Evolutionary conservation across 352 stramenopile genomes (phyloP), one percentile per base, ranked within the genome.

Genomic region (Pythium scleroteichum): DNA sequence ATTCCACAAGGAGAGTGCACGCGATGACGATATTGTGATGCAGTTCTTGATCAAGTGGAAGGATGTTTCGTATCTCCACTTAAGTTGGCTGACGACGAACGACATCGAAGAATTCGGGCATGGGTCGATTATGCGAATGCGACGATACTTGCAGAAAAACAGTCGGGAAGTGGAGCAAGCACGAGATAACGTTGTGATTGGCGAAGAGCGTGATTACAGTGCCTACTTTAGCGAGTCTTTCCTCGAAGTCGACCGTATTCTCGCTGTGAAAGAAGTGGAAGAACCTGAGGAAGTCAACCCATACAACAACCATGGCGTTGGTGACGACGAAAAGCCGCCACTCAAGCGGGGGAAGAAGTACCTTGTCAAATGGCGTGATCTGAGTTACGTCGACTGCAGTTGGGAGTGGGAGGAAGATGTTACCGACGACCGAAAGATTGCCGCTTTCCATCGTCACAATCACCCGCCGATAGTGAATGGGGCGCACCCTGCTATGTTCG

Each of bases 1-100:
- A 5, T 94, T 95, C 60, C 75, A 85, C 68, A 93, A 92, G 46
- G 68, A 72, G 8, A 64, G 32, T 14, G 32, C 46, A 4, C 73
- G 78, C 9, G 64, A 83, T 22, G 64, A 70, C 17, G 82, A 93
- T 4, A 75, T 90, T 7, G 70, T 69, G 19, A 98, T 99, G 80
- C 78, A 98, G 71, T 99, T 99, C 62, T 72, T 99, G 26, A 96
- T 99, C 55, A 99, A 99, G 80, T 99, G 98, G 98, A 93, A 97
- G 51, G 92, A 98, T 40, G 77, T 98, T 56, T 98, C 88, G 26
- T 99, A 99, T 71, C 75, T 99, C 32, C 97, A 99, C 75, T 85
- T 97, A 53, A 99, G 87, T 22, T 99, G 98, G 98, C 92, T 99
- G 66, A 96, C 82, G 13, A 85, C 97, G 38, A 70, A 66, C 32